phyloP scores from a whole-genome alignment of 2,329 filamentous ascomycete species.

The Endothia cerciana region DNA sequence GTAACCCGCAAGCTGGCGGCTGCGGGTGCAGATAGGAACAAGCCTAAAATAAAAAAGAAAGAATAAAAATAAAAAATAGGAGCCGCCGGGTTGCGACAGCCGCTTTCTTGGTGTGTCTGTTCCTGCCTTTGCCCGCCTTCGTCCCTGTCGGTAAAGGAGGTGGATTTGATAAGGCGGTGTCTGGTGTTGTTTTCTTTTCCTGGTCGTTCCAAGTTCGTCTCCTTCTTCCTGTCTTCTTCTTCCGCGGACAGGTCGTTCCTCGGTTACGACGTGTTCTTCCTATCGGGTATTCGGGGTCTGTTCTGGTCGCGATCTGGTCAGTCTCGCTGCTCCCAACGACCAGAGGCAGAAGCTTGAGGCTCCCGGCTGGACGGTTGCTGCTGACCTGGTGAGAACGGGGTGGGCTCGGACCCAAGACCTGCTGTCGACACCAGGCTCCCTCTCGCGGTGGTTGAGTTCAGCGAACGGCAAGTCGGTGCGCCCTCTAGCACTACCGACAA shows the following conservation, averaged over 20 bases:
- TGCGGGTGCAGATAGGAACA: neutral
- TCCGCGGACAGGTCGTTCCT: neutral
- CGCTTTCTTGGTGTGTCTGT: constrained; percentile 1
- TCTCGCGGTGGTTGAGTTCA: constrained; percentile 14
- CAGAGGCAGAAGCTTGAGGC: neutral
- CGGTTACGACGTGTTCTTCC: neutral
- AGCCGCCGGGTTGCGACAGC: constrained; percentile 4
- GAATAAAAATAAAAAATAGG: constrained; percentile 10
- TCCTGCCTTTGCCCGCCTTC: neutral
- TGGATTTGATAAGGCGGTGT: neutral
- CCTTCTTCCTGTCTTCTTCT: constrained; percentile 3
- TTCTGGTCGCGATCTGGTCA: neutral
- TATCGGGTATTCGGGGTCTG: neutral
- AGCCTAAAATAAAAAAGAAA: constrained; percentile 10
- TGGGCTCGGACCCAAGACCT: constrained; percentile 8
- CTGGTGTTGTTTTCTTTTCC: neutral
- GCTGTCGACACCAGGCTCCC: constrained; percentile 12
- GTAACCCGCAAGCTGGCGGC: constrained; percentile 1
- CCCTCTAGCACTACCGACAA: constrained; percentile 24
- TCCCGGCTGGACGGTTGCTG: neutral
- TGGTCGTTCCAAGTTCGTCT: neutral
- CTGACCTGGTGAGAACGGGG: constrained; percentile 13
- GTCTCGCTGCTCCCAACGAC: neutral
- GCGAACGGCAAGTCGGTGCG: constrained; percentile 29
- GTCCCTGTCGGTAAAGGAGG: neutral